Conservation (phyloP, 495 filamentous ascomycete species). For the Physcia stellaris region DNA sequence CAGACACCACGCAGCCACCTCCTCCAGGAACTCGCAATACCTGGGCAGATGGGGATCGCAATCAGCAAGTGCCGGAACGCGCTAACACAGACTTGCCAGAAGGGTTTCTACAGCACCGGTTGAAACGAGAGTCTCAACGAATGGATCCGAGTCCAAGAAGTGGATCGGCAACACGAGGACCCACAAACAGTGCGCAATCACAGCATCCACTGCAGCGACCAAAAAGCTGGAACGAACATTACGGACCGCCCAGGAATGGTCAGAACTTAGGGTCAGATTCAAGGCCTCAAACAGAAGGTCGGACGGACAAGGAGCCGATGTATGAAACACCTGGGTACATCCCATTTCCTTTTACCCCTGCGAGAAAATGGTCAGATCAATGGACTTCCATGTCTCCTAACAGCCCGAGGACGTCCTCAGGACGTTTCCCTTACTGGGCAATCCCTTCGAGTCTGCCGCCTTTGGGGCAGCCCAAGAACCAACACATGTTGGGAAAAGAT, state of each 20-base stretch:
- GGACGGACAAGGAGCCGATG: conserved; percentile 10
- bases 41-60: no score
- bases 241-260: not conserved
- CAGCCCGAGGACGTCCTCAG: not conserved
- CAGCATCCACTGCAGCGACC: conserved; percentile 8
- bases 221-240: conserved; percentile 13
- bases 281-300: not conserved
- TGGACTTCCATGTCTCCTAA: conserved; percentile 8
- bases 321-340: conserved; percentile 16
- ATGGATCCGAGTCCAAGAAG: no score
- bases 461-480: not conserved
- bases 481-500: not conserved
- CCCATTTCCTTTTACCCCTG: conserved; percentile 14
- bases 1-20: not conserved
- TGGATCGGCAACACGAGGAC: not conserved
- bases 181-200: not conserved
- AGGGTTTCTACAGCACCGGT: conserved; percentile 10
- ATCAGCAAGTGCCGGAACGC: no score
- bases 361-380: conserved; percentile 11
- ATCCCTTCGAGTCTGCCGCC: conserved; percentile 13
- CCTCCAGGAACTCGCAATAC: no score
- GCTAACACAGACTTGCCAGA: conserved; percentile 3
- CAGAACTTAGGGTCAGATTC: not conserved
- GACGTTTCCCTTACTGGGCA: conserved; percentile 9
- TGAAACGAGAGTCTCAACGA: conserved; percentile 8